A percentile compares a stretch with the other conserved stretches of the same genome.
Conservation (phyloP, 805 yeast species). For the Starmerella scarabaei region DNA sequence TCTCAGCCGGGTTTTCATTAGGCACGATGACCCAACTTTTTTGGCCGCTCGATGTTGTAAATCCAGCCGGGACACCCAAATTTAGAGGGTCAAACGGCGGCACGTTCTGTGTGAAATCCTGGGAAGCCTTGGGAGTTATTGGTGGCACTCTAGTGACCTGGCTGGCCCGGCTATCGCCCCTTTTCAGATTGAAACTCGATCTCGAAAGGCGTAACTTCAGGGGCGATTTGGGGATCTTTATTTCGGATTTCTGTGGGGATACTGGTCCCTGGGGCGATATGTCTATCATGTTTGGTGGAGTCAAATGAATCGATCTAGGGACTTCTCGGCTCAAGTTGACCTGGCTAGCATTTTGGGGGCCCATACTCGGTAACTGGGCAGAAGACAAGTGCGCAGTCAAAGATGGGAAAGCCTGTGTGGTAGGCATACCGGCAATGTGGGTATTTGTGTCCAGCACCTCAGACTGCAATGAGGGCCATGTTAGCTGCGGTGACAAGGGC, state of each 20-base stretch:
- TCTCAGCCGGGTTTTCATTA: slow-evolving; percentile 15
- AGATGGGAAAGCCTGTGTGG: no score
- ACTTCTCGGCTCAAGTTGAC: no score
- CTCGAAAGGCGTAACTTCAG: slow-evolving; percentile 9
- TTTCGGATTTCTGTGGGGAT: not conserved
- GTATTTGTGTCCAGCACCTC: not conserved
- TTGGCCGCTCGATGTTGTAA: not conserved
- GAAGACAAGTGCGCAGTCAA: not conserved
- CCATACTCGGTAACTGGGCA: not conserved
- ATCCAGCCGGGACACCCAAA: not conserved
- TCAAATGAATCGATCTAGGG: no score
- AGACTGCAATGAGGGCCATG: slow-evolving; percentile 13
- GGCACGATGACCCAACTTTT: slow-evolving; percentile 15
- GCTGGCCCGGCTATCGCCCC: slow-evolving; percentile 11
- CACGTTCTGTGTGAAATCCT: not conserved
- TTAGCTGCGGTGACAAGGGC: slow-evolving; percentile 4
- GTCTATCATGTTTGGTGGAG: no score
- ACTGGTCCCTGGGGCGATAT: not conserved
- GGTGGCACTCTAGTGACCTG: not conserved
- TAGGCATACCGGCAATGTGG: not conserved
- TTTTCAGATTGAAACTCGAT: slow-evolving; percentile 14
- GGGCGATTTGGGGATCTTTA: slow-evolving; percentile 13
- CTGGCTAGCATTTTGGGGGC: not conserved
- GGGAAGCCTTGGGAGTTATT: not conserved
- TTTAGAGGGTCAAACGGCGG: not conserved